Percentiles rank a stretch among this genome's conserved stretches.
Evolutionary conservation across 768 basidiomycete species (phyloP).

Genomic region (Kwoniella bestiolae): DNA sequence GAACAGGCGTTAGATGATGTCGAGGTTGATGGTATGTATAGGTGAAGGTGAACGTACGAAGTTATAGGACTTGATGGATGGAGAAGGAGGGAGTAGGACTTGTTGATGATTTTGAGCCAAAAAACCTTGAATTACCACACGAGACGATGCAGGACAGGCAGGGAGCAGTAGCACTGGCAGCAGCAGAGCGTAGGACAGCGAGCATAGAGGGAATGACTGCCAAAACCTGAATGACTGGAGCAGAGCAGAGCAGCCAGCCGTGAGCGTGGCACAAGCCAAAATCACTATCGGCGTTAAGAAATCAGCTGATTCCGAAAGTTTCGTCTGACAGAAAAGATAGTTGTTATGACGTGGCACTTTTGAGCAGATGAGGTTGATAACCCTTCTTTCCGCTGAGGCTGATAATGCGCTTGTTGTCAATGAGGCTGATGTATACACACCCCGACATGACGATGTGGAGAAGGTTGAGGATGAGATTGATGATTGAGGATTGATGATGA

Average conservation of each 20-base stretch:
- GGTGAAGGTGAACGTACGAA: slow-evolving; percentile 13
- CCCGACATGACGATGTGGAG: slow-evolving; percentile 19
- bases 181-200: background rate
- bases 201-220: background rate
- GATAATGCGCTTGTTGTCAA: background rate
- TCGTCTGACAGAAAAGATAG: background rate
- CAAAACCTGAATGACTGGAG: background rate
- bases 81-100: background rate
- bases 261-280: slow-evolving; percentile 6
- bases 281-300: slow-evolving; percentile 17
- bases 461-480: background rate
- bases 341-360: background rate
- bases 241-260: background rate
- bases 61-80: slow-evolving; percentile 24
- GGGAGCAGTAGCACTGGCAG: no score
- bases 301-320: slow-evolving; percentile 4
- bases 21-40: background rate
- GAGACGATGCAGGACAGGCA: no score
- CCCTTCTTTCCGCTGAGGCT: no score
- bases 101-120: background rate
- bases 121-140: slow-evolving; percentile 1
- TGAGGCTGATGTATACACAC: background rate
- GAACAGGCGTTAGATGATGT: background rate
- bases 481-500: background rate
- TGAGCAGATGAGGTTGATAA: no score